These are phyloP conservation scores for Metarhizium robertsii DNA, from an alignment of 2,329 filamentous ascomycete genomes.

Conservation along the genomic window DNA sequence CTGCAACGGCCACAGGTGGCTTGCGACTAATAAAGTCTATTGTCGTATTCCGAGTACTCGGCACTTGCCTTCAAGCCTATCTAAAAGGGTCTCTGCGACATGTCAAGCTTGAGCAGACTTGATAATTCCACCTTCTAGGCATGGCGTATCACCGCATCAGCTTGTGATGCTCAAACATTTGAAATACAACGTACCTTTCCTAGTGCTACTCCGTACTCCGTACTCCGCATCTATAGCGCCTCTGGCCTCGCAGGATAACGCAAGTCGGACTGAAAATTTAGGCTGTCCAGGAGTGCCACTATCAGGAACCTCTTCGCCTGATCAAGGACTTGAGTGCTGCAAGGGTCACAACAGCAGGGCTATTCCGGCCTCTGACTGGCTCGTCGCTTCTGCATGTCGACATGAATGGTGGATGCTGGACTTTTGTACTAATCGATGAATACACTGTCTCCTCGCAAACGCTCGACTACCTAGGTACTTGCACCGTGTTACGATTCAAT, in stretches of 20 bases:
- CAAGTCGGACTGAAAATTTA: too few relatives aligned
- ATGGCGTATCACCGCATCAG: not conserved
- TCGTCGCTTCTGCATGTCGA: not conserved
- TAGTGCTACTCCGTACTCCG: too few relatives aligned
- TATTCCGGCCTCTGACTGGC: conserved; percentile 6
- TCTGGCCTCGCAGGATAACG: too few relatives aligned
- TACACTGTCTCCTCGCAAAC: not conserved
- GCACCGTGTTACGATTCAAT: not conserved
- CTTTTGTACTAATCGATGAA: not conserved
- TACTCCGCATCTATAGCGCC: too few relatives aligned
- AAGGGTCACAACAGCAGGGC: conserved; percentile 1
- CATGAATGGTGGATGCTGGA: not conserved
- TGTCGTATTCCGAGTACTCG: too few relatives aligned
- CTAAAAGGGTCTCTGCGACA: too few relatives aligned
- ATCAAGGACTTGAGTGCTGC: not conserved
- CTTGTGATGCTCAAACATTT: too few relatives aligned
- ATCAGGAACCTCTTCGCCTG: not conserved
- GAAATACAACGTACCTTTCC: too few relatives aligned
- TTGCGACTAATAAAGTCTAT: not conserved
- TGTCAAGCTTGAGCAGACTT: too few relatives aligned
- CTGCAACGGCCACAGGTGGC: not conserved
- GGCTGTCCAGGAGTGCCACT: too few relatives aligned
- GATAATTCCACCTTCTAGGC: not conserved
- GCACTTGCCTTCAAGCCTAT: too few relatives aligned
- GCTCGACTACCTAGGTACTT: too few relatives aligned